Conservation (phyloP, 2,329 filamentous ascomycete species). For the Bipolaris bicolor region DNA sequence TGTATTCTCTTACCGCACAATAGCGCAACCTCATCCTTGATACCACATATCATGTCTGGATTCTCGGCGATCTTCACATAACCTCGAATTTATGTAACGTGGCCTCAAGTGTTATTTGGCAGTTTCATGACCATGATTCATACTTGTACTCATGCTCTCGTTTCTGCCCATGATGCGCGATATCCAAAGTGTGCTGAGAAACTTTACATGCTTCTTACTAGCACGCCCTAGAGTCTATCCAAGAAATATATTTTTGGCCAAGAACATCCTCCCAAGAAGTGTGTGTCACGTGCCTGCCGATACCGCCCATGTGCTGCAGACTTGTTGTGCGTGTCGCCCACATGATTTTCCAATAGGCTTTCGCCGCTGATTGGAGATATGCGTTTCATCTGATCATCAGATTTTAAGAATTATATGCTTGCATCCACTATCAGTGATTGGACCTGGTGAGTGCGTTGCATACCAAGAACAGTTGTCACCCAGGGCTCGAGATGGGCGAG, state of each 20-base stretch:
- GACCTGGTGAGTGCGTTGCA: conserved; percentile 43
- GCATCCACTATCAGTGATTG: conserved; percentile 47
- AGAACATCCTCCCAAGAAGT: conserved; percentile 57
- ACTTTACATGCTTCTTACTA: conserved; percentile 50
- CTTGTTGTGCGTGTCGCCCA: conserved; percentile 58
- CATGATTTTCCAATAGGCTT: conserved; percentile 52
- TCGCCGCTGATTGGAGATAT: conserved; percentile 48
- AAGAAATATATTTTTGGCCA: conserved; percentile 56
- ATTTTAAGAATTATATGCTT: conserved; percentile 34
- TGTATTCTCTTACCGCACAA: conserved; percentile 57
- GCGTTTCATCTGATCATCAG: conserved; percentile 48
- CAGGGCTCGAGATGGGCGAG: too few relatives aligned
- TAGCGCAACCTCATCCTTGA: conserved; percentile 58
- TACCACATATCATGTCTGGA: conserved; percentile 57
- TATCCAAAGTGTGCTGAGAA: conserved; percentile 49
- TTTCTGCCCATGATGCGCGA: conserved; percentile 50
- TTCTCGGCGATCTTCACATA: conserved; percentile 50
- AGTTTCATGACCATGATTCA: conserved; percentile 24
- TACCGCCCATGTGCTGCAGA: conserved; percentile 57
- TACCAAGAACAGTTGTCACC: too few relatives aligned
- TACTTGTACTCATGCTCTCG: conserved; percentile 42
- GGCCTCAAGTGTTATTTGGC: conserved; percentile 48
- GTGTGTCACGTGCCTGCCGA: conserved; percentile 53
- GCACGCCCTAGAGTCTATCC: conserved; percentile 57
- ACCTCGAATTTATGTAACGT: conserved; percentile 51